These are phyloP conservation scores for Hypoxylon sp. DNA, from an alignment of 2,329 filamentous ascomycete genomes.

Conservation along the genomic window DNA sequence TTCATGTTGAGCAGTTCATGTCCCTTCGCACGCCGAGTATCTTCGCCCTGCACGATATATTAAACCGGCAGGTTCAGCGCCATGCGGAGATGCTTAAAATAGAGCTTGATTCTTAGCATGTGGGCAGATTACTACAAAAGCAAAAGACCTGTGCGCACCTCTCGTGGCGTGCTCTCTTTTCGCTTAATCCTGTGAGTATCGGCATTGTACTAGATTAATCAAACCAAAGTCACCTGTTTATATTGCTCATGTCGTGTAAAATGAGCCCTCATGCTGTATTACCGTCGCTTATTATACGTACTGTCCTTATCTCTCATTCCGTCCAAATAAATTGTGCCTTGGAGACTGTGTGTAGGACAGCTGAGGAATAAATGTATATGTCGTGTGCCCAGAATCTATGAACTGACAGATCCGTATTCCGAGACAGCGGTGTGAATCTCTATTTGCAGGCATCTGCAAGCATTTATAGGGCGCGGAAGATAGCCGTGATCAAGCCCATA, in stretches of 20 bases:
- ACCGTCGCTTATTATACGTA: conserved; percentile 12
- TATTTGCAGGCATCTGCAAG: neutral
- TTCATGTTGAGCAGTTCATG: neutral
- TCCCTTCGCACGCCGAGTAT: conserved; percentile 12
- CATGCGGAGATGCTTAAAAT: conserved; percentile 24
- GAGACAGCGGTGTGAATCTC: neutral
- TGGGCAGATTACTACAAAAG: conserved; percentile 33
- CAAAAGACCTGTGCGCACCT: conserved; percentile 7
- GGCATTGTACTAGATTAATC: conserved; percentile 1
- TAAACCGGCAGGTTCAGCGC: conserved; percentile 27
- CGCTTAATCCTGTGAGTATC: conserved; percentile 1
- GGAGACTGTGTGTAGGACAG: neutral
- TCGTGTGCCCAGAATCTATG: neutral
- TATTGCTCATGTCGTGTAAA: conserved; percentile 21
- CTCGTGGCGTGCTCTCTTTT: conserved; percentile 7
- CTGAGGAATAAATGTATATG: neutral
- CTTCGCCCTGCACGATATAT: conserved; percentile 38
- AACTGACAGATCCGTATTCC: neutral
- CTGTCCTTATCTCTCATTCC: neutral
- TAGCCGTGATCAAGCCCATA: neutral
- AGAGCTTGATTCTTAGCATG: conserved; percentile 14
- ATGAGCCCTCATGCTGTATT: conserved; percentile 26
- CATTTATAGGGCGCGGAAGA: neutral
- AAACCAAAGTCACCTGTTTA: conserved; percentile 10
- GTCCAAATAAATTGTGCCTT: neutral